Base-by-base conservation (phyloP, 176 grass and related monocot genomes). In the Zoysia japonica region DNA sequence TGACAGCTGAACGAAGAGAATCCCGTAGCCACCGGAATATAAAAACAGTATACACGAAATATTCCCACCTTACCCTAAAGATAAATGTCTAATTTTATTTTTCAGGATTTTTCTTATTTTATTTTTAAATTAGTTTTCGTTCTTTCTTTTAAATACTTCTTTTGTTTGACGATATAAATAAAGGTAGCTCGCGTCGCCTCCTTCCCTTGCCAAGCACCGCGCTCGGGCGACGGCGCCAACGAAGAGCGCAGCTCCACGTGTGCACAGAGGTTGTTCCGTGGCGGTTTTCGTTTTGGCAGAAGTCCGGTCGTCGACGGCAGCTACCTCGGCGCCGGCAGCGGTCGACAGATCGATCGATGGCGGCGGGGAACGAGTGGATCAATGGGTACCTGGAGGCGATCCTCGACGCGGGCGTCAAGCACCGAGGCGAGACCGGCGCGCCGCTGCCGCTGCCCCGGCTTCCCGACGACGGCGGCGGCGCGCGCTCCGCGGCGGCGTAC, bases 361-460 rank as follows among this genome's bases (percentile, higher is more conserved):
- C 84, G 4, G 87, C 67, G 1, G 89, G 67, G 75, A 98, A 98
- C 56, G 95, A 98, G 75, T 98, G 95, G 92, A 87, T 98, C 77
- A 98, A 94, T 81, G 95, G 95, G 77, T 98, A 98, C 78, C 67
- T 98, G 70, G 92, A 94, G 85, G 95, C 92, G 78, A 98, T 98
- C 85, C 78, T 98, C 10, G 95, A 98, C 74, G 83, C 92, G 2
- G 89, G 89, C 2, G 37, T 76, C 0, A 87, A 81, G 82, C 78
- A 62, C 20, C 87, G 83, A 0, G 82, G 86, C 0, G 82, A 83
- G 7, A 49, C 77, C 74, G 16, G 74, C 63, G 19, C 77, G 13
- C 65, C 84, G 51, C 70, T 84, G 50, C 14, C 82, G 46, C 70
- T 80, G 61, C 85, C 94, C 61, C 77, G 20, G 39, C 80, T 87